These are phyloP conservation scores for Delitschia confertaspora DNA, from an alignment of 495 filamentous ascomycete genomes.

Conservation along the genomic window DNA sequence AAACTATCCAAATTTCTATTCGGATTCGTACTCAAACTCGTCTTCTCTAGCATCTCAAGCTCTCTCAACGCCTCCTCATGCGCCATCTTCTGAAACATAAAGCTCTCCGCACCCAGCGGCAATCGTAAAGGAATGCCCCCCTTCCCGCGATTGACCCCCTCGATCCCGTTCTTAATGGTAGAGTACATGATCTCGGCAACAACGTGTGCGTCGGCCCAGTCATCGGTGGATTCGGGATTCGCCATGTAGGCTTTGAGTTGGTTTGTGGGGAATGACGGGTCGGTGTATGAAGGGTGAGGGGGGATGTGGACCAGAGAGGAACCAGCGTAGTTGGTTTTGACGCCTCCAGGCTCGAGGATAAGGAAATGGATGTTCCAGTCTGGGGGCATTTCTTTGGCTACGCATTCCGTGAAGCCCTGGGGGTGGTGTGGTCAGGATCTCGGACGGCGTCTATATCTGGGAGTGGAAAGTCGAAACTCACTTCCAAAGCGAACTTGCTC, in stretches of 20 bases:
- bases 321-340: constrained; percentile 38
- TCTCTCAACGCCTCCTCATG: constrained; percentile 30
- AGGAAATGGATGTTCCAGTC: constrained; percentile 46
- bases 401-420: constrained; percentile 48
- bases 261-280: constrained; percentile 33
- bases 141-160: no score
- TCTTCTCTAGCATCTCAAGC: constrained; percentile 35
- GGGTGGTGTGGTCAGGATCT: constrained; percentile 48
- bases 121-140: constrained; percentile 38
- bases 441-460: constrained; percentile 25
- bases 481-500: constrained; percentile 25
- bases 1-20: constrained; percentile 28
- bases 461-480: no score
- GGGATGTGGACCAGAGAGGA: constrained; percentile 24
- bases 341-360: constrained; percentile 44
- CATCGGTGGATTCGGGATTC: constrained; percentile 15
- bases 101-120: constrained; percentile 40
- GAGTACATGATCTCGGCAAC: constrained; percentile 37
- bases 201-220: constrained; percentile 32
- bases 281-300: constrained; percentile 37
- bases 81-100: constrained; percentile 34
- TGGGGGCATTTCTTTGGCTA: constrained; percentile 42
- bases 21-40: constrained; percentile 32
- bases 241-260: constrained; percentile 33
- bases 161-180: constrained; percentile 29